phyloP scores from a whole-genome alignment of 2,329 filamentous ascomycete species.

The Botrytis porri region DNA sequence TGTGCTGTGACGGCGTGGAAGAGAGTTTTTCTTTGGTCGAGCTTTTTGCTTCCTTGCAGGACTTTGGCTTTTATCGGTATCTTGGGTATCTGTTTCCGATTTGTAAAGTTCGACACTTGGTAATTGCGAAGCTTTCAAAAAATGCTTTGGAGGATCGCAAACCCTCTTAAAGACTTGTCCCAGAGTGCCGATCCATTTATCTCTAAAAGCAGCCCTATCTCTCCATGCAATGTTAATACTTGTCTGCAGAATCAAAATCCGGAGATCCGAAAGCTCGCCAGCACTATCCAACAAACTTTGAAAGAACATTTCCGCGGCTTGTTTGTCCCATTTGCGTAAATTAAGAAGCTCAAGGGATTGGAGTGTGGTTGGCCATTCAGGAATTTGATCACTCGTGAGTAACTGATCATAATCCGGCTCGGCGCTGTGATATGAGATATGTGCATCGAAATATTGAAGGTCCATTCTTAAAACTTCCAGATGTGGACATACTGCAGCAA shows the following conservation, averaged over 20 bases:
- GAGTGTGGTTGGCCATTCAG: conserved; percentile 74
- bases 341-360: conserved; percentile 72
- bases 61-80: conserved; percentile 21
- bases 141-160: conserved; percentile 37
- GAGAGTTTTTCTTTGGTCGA: neutral
- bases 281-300: conserved; percentile 74
- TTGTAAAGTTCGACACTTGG: neutral
- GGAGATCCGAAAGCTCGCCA: conserved; percentile 60
- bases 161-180: conserved; percentile 61
- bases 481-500: conserved; percentile 66
- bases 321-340: conserved; percentile 69
- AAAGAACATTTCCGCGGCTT: conserved; percentile 74
- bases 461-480: conserved; percentile 74
- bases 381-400: conserved; percentile 61
- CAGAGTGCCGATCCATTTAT: conserved; percentile 72
- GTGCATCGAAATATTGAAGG: conserved; percentile 71
- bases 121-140: conserved; percentile 16
- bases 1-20: conserved; percentile 23
- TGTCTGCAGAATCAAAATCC: conserved; percentile 66
- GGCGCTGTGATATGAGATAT: conserved; percentile 65
- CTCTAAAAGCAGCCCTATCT: conserved; percentile 73
- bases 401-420: conserved; percentile 72
- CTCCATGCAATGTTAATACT: conserved; percentile 82
- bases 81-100: neutral
- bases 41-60: conserved; percentile 22